These are phyloP conservation scores for Vitis hybrid DNA, from an alignment of 177 flowering plant species.

Conservation along the genomic window DNA sequence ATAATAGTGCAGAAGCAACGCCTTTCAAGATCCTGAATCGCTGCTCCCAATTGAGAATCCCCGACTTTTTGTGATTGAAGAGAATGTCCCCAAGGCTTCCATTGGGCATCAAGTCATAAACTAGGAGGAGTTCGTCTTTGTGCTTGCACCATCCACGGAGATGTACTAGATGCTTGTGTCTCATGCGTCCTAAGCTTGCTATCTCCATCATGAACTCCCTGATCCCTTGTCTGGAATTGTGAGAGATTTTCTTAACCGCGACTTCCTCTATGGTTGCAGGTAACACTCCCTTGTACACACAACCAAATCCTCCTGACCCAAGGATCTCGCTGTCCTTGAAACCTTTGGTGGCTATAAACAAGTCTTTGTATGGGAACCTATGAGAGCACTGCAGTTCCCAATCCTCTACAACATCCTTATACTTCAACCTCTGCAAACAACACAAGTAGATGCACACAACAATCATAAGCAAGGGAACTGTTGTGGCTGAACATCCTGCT, in stretches of 20 bases:
- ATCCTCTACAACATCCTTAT: constrained; percentile 47
- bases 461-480: too few species aligned
- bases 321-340: constrained; percentile 42
- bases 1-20: constrained; percentile 40
- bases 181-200: constrained; percentile 48
- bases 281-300: constrained; percentile 54
- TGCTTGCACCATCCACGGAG: constrained; percentile 60
- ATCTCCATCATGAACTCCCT: constrained; percentile 65
- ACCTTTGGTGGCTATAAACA: constrained; percentile 47
- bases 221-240: constrained; percentile 45
- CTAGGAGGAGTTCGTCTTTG: constrained; percentile 41
- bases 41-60: constrained; percentile 25
- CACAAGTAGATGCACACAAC: too few species aligned
- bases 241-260: constrained; percentile 56
- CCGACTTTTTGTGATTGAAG: constrained; percentile 7
- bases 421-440: constrained; percentile 48
- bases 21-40: constrained; percentile 42
- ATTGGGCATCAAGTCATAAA: constrained; percentile 52
- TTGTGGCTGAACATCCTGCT: too few species aligned
- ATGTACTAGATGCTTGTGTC: constrained; percentile 50
- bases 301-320: constrained; percentile 60
- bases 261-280: constrained; percentile 33
- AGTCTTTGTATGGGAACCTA: constrained; percentile 49
- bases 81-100: constrained; percentile 47
- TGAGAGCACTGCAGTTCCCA: constrained; percentile 64